Evolutionary conservation across 805 yeast genomes (phyloP), one percentile per base, ranked within the genome.

Genomic region (Wickerhamomyces sydowiorum): DNA sequence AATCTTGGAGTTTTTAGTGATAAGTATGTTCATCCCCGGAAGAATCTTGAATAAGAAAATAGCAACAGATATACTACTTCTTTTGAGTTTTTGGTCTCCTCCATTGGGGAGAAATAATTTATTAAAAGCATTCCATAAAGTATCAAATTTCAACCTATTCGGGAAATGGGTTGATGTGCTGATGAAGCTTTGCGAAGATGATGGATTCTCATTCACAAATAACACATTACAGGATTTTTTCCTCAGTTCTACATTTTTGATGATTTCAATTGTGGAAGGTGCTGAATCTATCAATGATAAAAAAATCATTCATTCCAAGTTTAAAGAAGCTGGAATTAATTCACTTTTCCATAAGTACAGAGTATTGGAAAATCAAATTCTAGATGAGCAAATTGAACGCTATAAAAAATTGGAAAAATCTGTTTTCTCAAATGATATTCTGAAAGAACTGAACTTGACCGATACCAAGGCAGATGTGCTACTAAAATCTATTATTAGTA

Each of bases 41-140:
- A 62, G 80, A 39, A 54, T 77, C 6, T 54, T 67, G 12, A 79
- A 84, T 4, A 66, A 80, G 47, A 75, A 68, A 41, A 59, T 76
- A 7, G 74, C 76, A 1, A 74, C 82, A 0, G 83, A 80, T 34
- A 60, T 81, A 22, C 56, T 81, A 21, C 59, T 69, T 1, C 36
- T 48, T 36, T 31, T 58, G 41, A 43, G 56, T 24, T 50, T 54
- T 37, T 56, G 60, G 53, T 44, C 51, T 15, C 45, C 48, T 1
- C 63, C 64, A 2, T 37, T 51, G 7, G 68, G 66, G 2, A 41
- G 64, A 39, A 56, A 56, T 28, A 50, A 54, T 20, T 48, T 64
- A 7, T 38, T 64, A 36, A 55, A 51, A 28, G 49, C 54, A 0
- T 50, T 57, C 37, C 45, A 51, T 22, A 40, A 48, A 28, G 39